Base-by-base conservation (phyloP, 2,329 filamentous ascomycete genomes). In the Fusarium sp. region DNA sequence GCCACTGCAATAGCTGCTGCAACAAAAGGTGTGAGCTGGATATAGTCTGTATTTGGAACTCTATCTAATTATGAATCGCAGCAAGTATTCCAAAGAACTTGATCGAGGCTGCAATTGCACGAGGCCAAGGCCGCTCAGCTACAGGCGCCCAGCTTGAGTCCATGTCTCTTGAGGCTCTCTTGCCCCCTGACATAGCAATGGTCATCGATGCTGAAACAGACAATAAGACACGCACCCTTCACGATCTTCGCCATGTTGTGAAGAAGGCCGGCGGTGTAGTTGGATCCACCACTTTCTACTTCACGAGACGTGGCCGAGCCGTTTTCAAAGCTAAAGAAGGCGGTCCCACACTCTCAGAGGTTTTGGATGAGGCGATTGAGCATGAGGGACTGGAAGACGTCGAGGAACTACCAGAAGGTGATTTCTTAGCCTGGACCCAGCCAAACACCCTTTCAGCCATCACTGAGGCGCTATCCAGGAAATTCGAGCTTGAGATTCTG, bases 171-270 rank as follows among this genome's bases (percentile, higher is more conserved):
- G 95, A 98, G 82, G 90, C 89, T 25, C 91, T 97, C 70, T 81
- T 96, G 63, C 92, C 92, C 3, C 87, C 90, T 4, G 88, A 90
- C 32, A 86, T 94, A 3, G 93, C 92, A 13, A 83, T 95, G 7
- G 89, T 98, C 13, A 87, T 97, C 75, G 94, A 97, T 72, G 89
- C 91, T 72, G 91, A 96, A 78, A 95, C 93, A 6, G 94, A 97
- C 73, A 93, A 88, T 78, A 94, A 92, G 77, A 83, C 85, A 40
- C 88, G 92, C 32, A 88, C 90, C 9, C 78, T 97, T 46, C 87
- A 91, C 73, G 92, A 96, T 54, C 78, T 98, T 50, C 88, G 92
- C 54, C 74, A 84, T 49, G 80, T 91, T 4, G 84, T 97, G 55
- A 96, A 94, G 77, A 88, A 89, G 61, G 81, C 84, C 50, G 90